Conservation (phyloP, 805 yeast species). For the Grigorovia humatica region DNA sequence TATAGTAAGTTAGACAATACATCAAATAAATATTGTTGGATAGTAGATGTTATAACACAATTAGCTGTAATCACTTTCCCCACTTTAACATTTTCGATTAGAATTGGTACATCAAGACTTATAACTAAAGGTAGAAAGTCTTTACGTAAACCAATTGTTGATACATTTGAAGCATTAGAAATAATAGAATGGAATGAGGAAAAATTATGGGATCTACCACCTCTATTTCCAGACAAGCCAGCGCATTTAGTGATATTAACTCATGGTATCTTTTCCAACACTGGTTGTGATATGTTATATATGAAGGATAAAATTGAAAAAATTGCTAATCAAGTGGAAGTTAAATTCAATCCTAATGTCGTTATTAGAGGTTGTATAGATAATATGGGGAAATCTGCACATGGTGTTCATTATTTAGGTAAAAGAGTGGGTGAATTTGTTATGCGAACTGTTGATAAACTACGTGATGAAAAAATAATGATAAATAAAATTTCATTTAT, state of each 20-base stretch:
- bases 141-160: background rate
- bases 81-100: conserved; percentile 54
- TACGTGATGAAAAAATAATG: conserved; percentile 26
- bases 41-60: conserved; percentile 72
- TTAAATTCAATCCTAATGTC: conserved; percentile 37
- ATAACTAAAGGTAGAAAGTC: conserved; percentile 9
- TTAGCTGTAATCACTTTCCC: conserved; percentile 62
- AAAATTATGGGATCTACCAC: conserved; percentile 69
- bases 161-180: conserved; percentile 6
- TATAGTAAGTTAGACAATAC: conserved; percentile 24
- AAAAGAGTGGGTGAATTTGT: conserved; percentile 68
- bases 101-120: conserved; percentile 39
- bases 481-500: conserved; percentile 69
- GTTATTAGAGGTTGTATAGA: conserved; percentile 76
- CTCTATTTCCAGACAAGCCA: conserved; percentile 40
- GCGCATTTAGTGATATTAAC: conserved; percentile 78
- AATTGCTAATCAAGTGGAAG: conserved; percentile 11
- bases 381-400: conserved; percentile 79
- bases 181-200: conserved; percentile 43
- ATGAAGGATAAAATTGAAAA: conserved; percentile 70
- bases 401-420: conserved; percentile 81
- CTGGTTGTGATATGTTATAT: conserved; percentile 82
- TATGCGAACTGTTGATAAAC: conserved; percentile 34
- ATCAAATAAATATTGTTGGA: conserved; percentile 49
- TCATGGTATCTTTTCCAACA: conserved; percentile 88